Percentiles rank a stretch among this genome's conserved stretches.
phyloP scores from a whole-genome alignment of 2,329 filamentous ascomycete genomes.

The Aspergillus pseudoglaucus region DNA sequence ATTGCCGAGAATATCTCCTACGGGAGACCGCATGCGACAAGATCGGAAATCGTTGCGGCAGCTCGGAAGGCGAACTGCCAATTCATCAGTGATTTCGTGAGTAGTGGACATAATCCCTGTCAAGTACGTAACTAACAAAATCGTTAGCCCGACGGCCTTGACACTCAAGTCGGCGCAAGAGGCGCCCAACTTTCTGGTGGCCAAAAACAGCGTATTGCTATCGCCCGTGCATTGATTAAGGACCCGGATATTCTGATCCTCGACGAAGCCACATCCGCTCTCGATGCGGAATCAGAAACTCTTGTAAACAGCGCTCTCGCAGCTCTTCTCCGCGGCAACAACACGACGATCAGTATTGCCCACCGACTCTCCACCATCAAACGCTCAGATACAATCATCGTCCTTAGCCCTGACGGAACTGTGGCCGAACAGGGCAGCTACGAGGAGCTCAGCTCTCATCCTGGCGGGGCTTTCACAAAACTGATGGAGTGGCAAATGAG shows the following conservation, averaged over 20 bases:
- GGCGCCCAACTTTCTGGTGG: constrained; percentile 92
- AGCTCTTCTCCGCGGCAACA: constrained; percentile 73
- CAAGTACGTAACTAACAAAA: constrained; percentile 8
- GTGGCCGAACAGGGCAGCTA: constrained; percentile 91
- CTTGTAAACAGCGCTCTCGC: constrained; percentile 87
- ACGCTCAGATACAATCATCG: constrained; percentile 88
- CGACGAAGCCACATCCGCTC: constrained; percentile 90
- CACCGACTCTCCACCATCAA: constrained; percentile 96
- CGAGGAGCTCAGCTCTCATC: constrained; percentile 63
- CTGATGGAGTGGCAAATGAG: constrained; percentile 99
- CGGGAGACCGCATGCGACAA: constrained; percentile 70
- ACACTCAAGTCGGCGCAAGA: constrained; percentile 86
- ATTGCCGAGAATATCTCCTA: constrained; percentile 85
- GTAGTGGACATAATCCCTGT: constrained; percentile 18
- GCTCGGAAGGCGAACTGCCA: constrained; percentile 90
- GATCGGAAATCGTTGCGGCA: constrained; percentile 75
- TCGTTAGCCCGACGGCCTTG: constrained; percentile 72
- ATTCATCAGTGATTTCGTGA: constrained; percentile 87
- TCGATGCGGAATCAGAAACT: constrained; percentile 95
- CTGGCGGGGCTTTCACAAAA: constrained; percentile 79
- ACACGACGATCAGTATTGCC: constrained; percentile 96
- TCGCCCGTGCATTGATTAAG: constrained; percentile 89
- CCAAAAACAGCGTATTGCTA: constrained; percentile 96
- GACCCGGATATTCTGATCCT: constrained; percentile 94
- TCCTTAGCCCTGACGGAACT: constrained; percentile 75